Base-by-base conservation (phyloP, 768 basidiomycete genomes). In the Mycena epipterygia region DNA sequence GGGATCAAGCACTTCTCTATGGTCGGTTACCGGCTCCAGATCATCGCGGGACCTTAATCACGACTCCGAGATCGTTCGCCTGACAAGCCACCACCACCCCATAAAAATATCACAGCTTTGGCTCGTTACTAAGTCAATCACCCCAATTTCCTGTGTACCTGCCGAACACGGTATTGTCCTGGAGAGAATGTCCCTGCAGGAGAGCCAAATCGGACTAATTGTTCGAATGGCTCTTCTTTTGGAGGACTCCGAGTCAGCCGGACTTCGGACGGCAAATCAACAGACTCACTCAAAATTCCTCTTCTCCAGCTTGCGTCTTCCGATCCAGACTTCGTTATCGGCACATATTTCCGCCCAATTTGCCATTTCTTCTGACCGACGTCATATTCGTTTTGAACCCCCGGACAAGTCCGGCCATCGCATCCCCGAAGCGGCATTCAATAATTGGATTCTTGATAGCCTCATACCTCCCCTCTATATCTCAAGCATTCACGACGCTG, bases 221-320 rank as follows among this genome's bases (percentile, higher is more conserved):
- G 55, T 62, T 41, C 69, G 56, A 29, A 64, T 39, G 42, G 69
- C 64, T 37, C 59, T 71, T 55, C 65, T 52, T 13, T 60, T 68
- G 37, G 51, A 70, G n/a, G 52, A 68, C 37, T 2, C 35, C 1
- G 21, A 9, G 2, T 19, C 37, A n/a, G n/a, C n/a, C n/a, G n/a
- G n/a, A n/a, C n/a, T n/a, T n/a, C n/a, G n/a, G n/a, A n/a, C n/a
- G n/a, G n/a, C n/a, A n/a, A 25, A 19, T 27, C 23, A 42, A 39
- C 46, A 7, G 42, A 46, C 42, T 33, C 37, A 64, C 57, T 70
- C n/a, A n/a, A n/a, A n/a, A n/a, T n/a, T 41, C 27, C 64, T 78
- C 8, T 78, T 76, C 65, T 75, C 74, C 8, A 64, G 66, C 11
- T 46, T 78, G 51, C 74, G 68, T 25, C 72, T 78, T 32, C 77